Evolutionary conservation across 2,329 filamentous ascomycete genomes (phyloP), one percentile per base, ranked within the genome.

Genomic region (Xylaria sp.): DNA sequence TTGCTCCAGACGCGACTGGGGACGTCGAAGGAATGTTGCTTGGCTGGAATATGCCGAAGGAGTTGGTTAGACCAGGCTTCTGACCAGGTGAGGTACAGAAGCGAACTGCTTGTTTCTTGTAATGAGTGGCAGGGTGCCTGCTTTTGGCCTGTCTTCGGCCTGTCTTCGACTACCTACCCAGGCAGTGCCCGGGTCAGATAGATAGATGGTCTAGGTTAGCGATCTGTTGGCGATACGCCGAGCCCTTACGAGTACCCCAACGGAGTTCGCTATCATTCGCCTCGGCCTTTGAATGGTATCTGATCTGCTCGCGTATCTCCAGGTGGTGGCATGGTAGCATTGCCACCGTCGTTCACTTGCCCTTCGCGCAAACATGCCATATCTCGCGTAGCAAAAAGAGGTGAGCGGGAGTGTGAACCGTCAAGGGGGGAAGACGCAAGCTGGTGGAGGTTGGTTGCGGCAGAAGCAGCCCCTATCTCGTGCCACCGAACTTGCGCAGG

Each of bases 381-480:
- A 53, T 48, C 53, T 56, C 38, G 53, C 51, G 57, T 29, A 54
- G 52, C n/a, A 21, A 40, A 53, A 31, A 27, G 46, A 43, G 52
- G 49, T 49, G 54, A 58, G 43, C 48, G 29, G 35, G 11, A 27
- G 55, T 40, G 31, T 29, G 25, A 51, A 62, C 17, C 49, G 46
- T 31, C 60, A 54, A 54, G 55, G 60, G 61, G 46, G 23, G 23
- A 33, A 7, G 11, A 57, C 40, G 61, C 57, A 49, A 57, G 52
- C 19, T 49, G 10, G 55, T 31, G 51, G 49, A 58, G 38, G 51
- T 40, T 55, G 23, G 13, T n/a, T 58, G 48, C 59, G 52, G 46
- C 41, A 35, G 31, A 43, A 53, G 51, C 57, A 60, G 60, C 56
- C 60, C 56, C 57, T 53, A 56, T 61, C 58, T 60, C 37, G 57